These are phyloP conservation scores for Linum trigynum DNA, from an alignment of 345 rosid genomes.

Conservation along the genomic window DNA sequence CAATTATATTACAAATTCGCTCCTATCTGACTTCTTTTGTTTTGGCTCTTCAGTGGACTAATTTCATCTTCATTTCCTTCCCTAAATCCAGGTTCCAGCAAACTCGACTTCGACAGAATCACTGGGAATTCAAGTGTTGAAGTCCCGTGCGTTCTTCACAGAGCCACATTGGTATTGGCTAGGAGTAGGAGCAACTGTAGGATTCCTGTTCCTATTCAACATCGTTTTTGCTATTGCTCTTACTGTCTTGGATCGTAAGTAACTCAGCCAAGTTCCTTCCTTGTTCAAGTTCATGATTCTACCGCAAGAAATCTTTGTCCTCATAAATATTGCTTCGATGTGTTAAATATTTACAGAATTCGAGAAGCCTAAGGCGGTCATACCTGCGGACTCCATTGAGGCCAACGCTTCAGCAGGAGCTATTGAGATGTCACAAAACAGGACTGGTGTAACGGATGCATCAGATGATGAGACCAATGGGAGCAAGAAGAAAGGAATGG, in stretches of 20 bases:
- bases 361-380: neutral
- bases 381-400: neutral
- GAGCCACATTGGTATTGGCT: constrained; percentile 4
- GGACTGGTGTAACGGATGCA: neutral
- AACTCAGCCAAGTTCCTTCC: neutral
- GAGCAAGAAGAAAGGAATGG: neutral
- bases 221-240: neutral
- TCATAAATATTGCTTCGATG: neutral
- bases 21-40: neutral
- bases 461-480: neutral
- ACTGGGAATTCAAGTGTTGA: constrained; percentile 1
- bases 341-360: neutral
- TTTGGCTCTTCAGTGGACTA: neutral
- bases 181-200: neutral
- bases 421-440: neutral
- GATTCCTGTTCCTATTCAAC: neutral
- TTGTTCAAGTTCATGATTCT: neutral
- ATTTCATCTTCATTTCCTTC: neutral
- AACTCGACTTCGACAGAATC: neutral
- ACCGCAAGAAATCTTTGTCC: neutral
- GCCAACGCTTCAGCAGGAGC: neutral
- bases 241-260: neutral
- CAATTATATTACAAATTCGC: too few species aligned
- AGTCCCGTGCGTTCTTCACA: constrained; percentile 3
- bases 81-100: neutral